Base-by-base conservation (phyloP, 2,329 filamentous ascomycete species). In the Apiospora kogelbergensis region DNA sequence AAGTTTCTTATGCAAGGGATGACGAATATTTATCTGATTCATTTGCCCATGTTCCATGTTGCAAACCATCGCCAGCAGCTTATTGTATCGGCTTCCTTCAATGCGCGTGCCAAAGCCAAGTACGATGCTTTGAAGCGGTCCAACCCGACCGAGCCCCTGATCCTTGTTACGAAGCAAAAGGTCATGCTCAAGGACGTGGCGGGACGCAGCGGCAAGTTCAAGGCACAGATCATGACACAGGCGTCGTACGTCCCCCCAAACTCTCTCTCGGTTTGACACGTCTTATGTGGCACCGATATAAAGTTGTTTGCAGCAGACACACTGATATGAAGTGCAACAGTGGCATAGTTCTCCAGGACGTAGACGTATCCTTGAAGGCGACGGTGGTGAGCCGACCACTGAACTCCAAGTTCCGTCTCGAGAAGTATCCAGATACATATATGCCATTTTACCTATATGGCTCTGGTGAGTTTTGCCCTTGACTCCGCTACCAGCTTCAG, bases 401-500 rank as follows among this genome's bases (percentile, higher is more conserved):
- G 0, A 81, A 79, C 71, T 78, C 78, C 1, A 74, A 73, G 3
- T 75, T 76, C 46, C 80, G 79, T 0, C 77, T 80, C 6, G 65
- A 70, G 0, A 67, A 74, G 0, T 84, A 83, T 24, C 83, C 82
- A 0, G 15, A 68, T 0, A 71, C 73, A 0, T 78, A 75, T 71
- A 82, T 81, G 79, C 82, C 82, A 0, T 84, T 84, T 67, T 84
- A 83, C 41, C 76, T 84, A n/a, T 84, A 84, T 68, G 81, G 82
- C 9, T 76, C 67, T 7, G 42, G 73, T 74, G 42, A 72, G 74
- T 68, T 0, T 9, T 26, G 6, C 1, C 6, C 9, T 37, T n/a
- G n/a, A n/a, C n/a, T n/a, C n/a, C n/a, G n/a, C n/a, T n/a, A n/a
- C n/a, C n/a, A n/a, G n/a, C n/a, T n/a, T n/a, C n/a, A n/a, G n/a